Conservation (phyloP, 345 rosid genomes). For the Pistacia atlantica region DNA sequence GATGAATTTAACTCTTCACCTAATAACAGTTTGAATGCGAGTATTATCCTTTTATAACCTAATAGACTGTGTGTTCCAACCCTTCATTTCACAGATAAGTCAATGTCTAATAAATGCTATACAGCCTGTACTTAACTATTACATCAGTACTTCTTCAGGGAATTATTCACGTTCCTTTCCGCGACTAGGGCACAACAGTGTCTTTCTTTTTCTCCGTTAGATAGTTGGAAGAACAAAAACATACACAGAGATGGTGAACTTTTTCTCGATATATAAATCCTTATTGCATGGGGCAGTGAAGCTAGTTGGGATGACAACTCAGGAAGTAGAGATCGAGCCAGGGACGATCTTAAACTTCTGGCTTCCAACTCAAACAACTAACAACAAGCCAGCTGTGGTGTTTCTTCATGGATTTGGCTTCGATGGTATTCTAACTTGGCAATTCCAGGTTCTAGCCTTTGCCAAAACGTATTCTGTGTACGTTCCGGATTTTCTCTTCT, state of each 20-base stretch:
- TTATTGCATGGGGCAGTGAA: slow-evolving; percentile 26
- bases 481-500: slow-evolving; percentile 53
- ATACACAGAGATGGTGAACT: slow-evolving; percentile 20
- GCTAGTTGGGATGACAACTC: slow-evolving; percentile 26
- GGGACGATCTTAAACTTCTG: slow-evolving; percentile 44
- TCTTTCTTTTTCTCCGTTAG: too few species aligned
- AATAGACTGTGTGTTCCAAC: too few species aligned
- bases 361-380: slow-evolving; percentile 25
- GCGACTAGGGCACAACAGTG: too few species aligned
- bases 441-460: slow-evolving; percentile 38
- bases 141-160: slow-evolving; percentile 32
- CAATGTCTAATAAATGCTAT: too few species aligned
- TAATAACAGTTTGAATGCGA: too few species aligned
- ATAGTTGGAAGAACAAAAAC: too few species aligned
- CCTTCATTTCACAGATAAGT: too few species aligned
- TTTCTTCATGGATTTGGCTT: slow-evolving; percentile 45
- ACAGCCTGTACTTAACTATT: too few species aligned
- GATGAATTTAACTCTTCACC: too few species aligned
- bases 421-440: slow-evolving; percentile 47
- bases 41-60: too few species aligned
- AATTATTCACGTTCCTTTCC: slow-evolving; percentile 51
- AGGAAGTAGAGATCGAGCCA: slow-evolving; percentile 31
- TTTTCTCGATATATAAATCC: slow-evolving; percentile 13
- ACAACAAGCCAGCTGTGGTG: slow-evolving; percentile 29
- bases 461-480: slow-evolving; percentile 37